Evolutionary conservation across 1,139 yeast genomes (phyloP).

Genomic region (Geotrichum reessii): DNA sequence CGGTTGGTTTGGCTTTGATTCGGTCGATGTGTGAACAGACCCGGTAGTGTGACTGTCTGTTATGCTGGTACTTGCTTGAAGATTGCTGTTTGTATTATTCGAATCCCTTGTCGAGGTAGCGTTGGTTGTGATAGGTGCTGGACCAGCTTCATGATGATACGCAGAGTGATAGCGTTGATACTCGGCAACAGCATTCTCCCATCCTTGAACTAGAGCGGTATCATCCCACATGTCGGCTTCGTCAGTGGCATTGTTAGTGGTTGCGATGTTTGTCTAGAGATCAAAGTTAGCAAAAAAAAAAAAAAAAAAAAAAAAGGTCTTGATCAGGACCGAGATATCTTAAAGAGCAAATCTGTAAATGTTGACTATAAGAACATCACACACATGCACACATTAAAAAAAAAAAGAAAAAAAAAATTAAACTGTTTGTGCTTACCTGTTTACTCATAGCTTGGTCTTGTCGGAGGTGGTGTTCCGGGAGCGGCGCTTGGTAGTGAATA

Average conservation of each 20-base stretch:
- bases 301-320: not conserved
- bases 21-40: not conserved
- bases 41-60: not conserved
- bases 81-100: not conserved
- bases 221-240: constrained; percentile 31
- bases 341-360: not conserved
- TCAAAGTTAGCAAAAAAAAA: not conserved
- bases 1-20: not conserved
- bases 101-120: not conserved
- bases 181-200: constrained; percentile 29
- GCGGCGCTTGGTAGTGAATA: not conserved
- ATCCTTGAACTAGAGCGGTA: constrained; percentile 23
- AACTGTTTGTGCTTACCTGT: not conserved
- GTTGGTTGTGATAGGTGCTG: not conserved
- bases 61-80: not conserved
- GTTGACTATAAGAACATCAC: not conserved
- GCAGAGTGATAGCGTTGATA: constrained; percentile 21
- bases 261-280: not conserved
- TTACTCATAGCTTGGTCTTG: not conserved
- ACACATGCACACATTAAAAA: too few relatives aligned
- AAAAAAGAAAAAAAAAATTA: too few relatives aligned
- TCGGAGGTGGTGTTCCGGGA: not conserved
- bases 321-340: too few relatives aligned
- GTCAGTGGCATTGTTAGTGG: not conserved
- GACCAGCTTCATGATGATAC: not conserved